phyloP scores from a whole-genome alignment of 352 stramenopile species.

The Pythium biforme region DNA sequence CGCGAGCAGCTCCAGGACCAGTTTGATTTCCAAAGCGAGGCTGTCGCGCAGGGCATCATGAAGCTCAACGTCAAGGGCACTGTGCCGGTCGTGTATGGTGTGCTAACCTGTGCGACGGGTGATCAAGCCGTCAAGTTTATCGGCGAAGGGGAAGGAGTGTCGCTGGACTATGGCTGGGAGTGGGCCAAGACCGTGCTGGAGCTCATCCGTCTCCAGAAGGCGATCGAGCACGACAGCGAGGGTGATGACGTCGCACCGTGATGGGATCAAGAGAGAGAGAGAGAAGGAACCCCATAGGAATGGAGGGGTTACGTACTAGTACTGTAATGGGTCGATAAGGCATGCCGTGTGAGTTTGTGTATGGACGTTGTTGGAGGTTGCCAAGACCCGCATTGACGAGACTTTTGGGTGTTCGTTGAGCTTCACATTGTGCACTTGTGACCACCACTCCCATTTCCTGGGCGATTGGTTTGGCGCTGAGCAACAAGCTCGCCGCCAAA shows the following conservation, averaged over 20 bases:
- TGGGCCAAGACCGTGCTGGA: constrained; percentile 28
- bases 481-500: too few species aligned
- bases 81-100: constrained; percentile 24
- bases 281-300: too few species aligned
- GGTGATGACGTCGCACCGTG: background rate
- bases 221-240: constrained; percentile 7
- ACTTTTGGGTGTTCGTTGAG: too few species aligned
- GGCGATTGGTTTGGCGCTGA: too few species aligned
- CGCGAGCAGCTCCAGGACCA: constrained; percentile 21
- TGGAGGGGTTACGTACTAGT: too few species aligned
- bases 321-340: too few species aligned
- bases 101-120: constrained; percentile 18
- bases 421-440: too few species aligned
- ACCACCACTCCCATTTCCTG: too few species aligned
- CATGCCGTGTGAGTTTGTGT: too few species aligned
- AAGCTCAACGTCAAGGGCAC: constrained; percentile 30
- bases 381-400: too few species aligned
- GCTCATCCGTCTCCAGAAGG: constrained; percentile 23
- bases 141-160: constrained; percentile 19
- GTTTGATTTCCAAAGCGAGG: constrained; percentile 23
- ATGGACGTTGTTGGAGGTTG: too few species aligned
- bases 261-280: background rate
- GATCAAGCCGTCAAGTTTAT: constrained; percentile 23
- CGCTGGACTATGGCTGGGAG: constrained; percentile 27
- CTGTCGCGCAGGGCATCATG: constrained; percentile 27